A percentile compares a stretch with the other conserved stretches of the same genome.
Conservation (phyloP, 352 stramenopile genomes). For the Phytopythium boreale region DNA sequence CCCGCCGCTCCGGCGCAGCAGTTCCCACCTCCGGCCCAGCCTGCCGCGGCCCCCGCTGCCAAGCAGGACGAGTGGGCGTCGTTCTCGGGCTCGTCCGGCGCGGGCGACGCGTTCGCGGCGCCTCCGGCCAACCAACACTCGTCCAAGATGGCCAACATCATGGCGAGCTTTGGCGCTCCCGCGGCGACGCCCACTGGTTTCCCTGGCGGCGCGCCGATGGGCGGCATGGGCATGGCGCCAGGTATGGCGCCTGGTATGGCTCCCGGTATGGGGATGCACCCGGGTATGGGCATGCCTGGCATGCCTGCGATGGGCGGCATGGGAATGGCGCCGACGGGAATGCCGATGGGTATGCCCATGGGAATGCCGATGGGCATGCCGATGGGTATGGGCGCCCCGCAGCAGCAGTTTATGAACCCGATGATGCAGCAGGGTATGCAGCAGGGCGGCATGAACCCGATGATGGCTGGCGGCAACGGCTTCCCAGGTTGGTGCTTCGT, state of each 20-base stretch:
- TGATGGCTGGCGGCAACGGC: slow-evolving; percentile 36
- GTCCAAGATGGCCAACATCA: slow-evolving; percentile 86
- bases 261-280: slow-evolving; percentile 32
- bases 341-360: slow-evolving; percentile 20
- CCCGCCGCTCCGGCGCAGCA: slow-evolving; percentile 17
- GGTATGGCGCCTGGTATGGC: slow-evolving; percentile 16
- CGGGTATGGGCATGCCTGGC: slow-evolving; percentile 18
- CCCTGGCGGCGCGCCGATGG: slow-evolving; percentile 34
- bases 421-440: slow-evolving; percentile 47
- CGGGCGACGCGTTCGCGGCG: slow-evolving; percentile 51
- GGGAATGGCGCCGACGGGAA: slow-evolving; percentile 20
- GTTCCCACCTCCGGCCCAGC: slow-evolving; percentile 1
- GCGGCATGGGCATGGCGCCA: slow-evolving; percentile 40
- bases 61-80: slow-evolving; percentile 75
- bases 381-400: slow-evolving; percentile 30
- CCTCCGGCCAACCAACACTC: slow-evolving; percentile 48
- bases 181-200: slow-evolving; percentile 28
- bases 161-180: slow-evolving; percentile 71
- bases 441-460: slow-evolving; percentile 39
- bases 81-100: slow-evolving; percentile 53
- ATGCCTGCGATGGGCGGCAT: slow-evolving; percentile 33
- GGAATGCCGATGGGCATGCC: slow-evolving; percentile 26
- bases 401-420: slow-evolving; percentile 23
- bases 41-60: slow-evolving; percentile 12
- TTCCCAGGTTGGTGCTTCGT: slow-evolving; percentile 42